Percentiles rank a stretch among this genome's conserved stretches.
phyloP scores from a whole-genome alignment of 177 flowering plant genomes.

The Vitis hybrid region DNA sequence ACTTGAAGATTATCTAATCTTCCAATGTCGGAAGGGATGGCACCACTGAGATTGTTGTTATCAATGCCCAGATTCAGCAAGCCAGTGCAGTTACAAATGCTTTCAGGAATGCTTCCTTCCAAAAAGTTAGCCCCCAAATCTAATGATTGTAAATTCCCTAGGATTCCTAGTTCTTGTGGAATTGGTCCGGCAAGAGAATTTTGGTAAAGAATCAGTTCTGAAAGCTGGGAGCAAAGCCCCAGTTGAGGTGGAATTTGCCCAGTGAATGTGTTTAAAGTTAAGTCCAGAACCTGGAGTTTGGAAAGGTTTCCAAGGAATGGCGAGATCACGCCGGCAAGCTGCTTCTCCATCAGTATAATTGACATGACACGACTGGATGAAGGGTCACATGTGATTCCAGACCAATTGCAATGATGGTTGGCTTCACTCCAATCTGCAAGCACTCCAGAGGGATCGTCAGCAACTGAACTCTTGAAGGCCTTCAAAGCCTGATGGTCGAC shows the following conservation, averaged over 20 bases:
- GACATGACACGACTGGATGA: slow-evolving; percentile 36
- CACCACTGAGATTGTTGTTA: slow-evolving; percentile 43
- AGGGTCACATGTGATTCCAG: slow-evolving; percentile 64
- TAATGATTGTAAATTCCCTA: slow-evolving; percentile 39
- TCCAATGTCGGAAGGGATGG: slow-evolving; percentile 45
- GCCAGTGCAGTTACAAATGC: slow-evolving; percentile 40
- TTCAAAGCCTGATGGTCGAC: slow-evolving; percentile 53
- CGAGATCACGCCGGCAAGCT: slow-evolving; percentile 62
- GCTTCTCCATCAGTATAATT: slow-evolving; percentile 40
- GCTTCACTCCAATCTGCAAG: slow-evolving; percentile 53
- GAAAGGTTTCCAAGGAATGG: slow-evolving; percentile 70
- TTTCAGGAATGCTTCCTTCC: slow-evolving; percentile 46
- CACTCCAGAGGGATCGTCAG: slow-evolving; percentile 48
- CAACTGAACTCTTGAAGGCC: slow-evolving; percentile 57
- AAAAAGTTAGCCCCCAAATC: slow-evolving; percentile 53
- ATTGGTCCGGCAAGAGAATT: slow-evolving; percentile 67
- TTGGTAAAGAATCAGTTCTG: slow-evolving; percentile 26
- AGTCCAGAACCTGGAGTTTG: slow-evolving; percentile 65
- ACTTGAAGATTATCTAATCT: slow-evolving; percentile 51
- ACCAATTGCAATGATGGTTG: slow-evolving; percentile 76
- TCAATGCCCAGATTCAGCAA: slow-evolving; percentile 27
- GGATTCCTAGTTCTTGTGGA: slow-evolving; percentile 56
- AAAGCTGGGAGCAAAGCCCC: slow-evolving; percentile 45
- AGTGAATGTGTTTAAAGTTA: slow-evolving; percentile 49
- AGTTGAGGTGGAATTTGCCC: slow-evolving; percentile 62